Evolutionary conservation across 1,284 basidiomycete genomes (phyloP).

Genomic region (Cryptococcus jaspeensis): DNA sequence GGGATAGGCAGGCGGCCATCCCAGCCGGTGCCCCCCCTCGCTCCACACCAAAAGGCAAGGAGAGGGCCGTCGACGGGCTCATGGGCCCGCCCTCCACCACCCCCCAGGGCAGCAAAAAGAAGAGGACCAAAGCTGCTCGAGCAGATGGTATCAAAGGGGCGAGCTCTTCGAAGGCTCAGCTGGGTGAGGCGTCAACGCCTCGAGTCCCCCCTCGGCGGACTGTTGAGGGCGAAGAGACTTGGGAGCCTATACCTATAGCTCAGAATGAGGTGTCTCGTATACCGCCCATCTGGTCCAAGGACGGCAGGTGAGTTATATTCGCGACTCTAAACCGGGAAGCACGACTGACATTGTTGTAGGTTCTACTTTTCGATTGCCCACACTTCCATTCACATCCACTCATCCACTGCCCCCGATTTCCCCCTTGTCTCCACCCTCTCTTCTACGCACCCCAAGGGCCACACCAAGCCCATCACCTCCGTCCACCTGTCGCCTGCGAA

Average conservation of each 20-base stretch:
- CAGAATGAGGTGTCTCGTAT: constrained; percentile 66
- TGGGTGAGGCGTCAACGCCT: constrained; percentile 1
- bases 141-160: background rate
- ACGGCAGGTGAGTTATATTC: constrained; percentile 73
- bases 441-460: constrained; percentile 52
- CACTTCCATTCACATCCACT: constrained; percentile 76
- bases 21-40: constrained; percentile 3
- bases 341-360: constrained; percentile 52
- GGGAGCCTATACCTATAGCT: constrained; percentile 56
- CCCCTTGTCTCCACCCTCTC: constrained; percentile 76
- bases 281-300: constrained; percentile 75
- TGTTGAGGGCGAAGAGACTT: constrained; percentile 9
- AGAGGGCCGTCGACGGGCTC: constrained; percentile 15
- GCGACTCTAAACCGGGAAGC: constrained; percentile 4
- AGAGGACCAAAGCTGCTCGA: background rate
- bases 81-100: background rate
- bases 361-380: constrained; percentile 83
- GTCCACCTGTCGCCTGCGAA: constrained; percentile 81
- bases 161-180: background rate
- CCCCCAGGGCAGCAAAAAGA: constrained; percentile 3
- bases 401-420: constrained; percentile 62
- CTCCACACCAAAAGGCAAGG: constrained; percentile 25
- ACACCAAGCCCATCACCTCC: constrained; percentile 66
- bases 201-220: background rate
- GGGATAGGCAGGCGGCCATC: background rate